Evolutionary conservation across 345 rosid species (phyloP), one percentile per base, ranked within the genome.

Genomic region (Clarkia xantiana): DNA sequence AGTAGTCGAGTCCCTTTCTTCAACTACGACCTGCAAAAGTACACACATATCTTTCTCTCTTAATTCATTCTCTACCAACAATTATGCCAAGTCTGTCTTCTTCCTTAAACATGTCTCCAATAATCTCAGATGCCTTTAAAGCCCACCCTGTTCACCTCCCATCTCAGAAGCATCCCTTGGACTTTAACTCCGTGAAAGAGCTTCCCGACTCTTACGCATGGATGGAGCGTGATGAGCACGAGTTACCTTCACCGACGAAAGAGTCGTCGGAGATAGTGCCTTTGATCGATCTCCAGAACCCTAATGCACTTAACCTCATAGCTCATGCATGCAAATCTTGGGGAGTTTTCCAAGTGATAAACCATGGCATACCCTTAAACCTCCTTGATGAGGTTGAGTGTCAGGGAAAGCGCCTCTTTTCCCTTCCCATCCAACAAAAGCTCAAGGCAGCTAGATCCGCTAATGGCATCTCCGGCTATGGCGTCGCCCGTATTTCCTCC

Each of bases 151-250:
- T 77, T 20, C 66, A 65, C 44, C 58, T 55, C 61, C 71, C 69
- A 10, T 71, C 55, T 59, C 68, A 71, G 22, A 62, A 65, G 62
- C 36, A 29, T 7, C 5, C 6, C 36, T 65, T 58, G 0, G 90
- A 82, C 70, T 64, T 89, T 46, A 58, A 59, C 61, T 62, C 90
- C 13, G 65, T 82, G 19, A 64, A 53, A 42, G 86, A 78, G 43
- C 60, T 89, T 18, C 95, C 95, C 1, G 94, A 85, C 59, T 85
- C 90, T 4, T 72, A 71, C 78, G 57, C 68, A 8, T 89, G 97
- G 97, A 61, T 68, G 25, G 71, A 69, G 14, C 61, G 29, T 9
- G 83, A 77, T 9, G 83, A 77, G 14, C 67, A 73, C 42, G 20
- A 18, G 58, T 59, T 64, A 17, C 29, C 65, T 43, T 62, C 45